These are phyloP conservation scores for Trametes maxima DNA, from an alignment of 768 basidiomycete species.

Conservation along the genomic window DNA sequence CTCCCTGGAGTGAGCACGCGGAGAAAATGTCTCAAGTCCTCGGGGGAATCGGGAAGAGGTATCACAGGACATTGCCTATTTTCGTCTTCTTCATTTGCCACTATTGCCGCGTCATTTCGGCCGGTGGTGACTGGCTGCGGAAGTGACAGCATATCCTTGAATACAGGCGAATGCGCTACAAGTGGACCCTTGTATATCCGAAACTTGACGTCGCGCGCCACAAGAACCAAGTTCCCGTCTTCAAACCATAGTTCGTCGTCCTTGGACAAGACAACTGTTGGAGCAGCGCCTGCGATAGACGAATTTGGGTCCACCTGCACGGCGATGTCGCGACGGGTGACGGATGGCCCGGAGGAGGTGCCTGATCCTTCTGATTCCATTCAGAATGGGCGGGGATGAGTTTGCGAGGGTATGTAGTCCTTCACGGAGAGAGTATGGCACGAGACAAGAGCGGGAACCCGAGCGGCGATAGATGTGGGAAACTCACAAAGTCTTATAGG, in stretches of 20 bases:
- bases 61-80: neutral
- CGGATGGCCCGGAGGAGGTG: neutral
- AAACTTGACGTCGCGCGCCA: constrained; percentile 9
- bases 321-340: neutral
- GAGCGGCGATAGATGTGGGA: too few relatives aligned
- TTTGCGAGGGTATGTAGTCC: too few relatives aligned
- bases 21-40: neutral
- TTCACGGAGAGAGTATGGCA: too few relatives aligned
- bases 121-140: neutral
- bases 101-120: neutral
- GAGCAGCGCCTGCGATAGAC: neutral
- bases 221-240: constrained; percentile 24
- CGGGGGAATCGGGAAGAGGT: neutral
- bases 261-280: neutral
- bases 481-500: too few relatives aligned
- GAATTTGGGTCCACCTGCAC: neutral
- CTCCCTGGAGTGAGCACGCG: neutral
- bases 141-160: constrained; percentile 15
- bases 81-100: neutral
- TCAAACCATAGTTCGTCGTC: constrained; percentile 21
- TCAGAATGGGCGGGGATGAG: too few relatives aligned
- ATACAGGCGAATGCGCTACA: constrained; percentile 7
- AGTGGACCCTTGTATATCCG: constrained; percentile 18
- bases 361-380: too few relatives aligned
- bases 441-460: too few relatives aligned